Evolutionary conservation across 2,329 filamentous ascomycete species (phyloP).

Genomic region (Mariannaea sp.): DNA sequence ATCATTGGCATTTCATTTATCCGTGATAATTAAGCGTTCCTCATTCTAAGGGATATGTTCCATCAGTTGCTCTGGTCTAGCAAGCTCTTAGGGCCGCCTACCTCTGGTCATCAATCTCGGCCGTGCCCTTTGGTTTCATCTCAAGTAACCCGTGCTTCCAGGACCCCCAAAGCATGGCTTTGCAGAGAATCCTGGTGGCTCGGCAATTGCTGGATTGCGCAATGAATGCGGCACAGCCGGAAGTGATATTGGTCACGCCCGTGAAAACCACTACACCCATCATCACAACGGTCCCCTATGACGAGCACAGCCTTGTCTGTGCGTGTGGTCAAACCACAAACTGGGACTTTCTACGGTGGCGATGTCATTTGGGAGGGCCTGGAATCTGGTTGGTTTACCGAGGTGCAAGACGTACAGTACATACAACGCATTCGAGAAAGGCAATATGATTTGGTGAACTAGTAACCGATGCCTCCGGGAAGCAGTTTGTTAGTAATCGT

Average conservation of each 20-base stretch:
- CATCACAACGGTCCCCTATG: no score
- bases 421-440: no score
- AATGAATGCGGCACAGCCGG: slow-evolving; percentile 25
- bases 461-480: no score
- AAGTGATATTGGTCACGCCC: slow-evolving; percentile 21
- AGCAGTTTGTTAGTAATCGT: no score
- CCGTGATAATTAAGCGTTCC: background rate
- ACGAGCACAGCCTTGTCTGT: slow-evolving; percentile 28
- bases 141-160: background rate
- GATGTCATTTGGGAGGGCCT: no score
- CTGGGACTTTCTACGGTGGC: no score
- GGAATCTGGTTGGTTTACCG: no score
- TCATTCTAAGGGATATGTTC: background rate
- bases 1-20: background rate
- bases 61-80: background rate
- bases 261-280: slow-evolving; percentile 19
- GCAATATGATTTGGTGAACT: no score
- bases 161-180: slow-evolving; percentile 20
- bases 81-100: background rate
- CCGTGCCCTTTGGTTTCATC: background rate
- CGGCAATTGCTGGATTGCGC: slow-evolving; percentile 27
- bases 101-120: background rate
- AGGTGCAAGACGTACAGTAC: no score
- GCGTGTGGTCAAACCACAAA: slow-evolving; percentile 13
- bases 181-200: slow-evolving; percentile 27